Evolutionary conservation across 805 yeast genomes (phyloP), one percentile per base, ranked within the genome.

Genomic region (Candida sphagnicola): DNA sequence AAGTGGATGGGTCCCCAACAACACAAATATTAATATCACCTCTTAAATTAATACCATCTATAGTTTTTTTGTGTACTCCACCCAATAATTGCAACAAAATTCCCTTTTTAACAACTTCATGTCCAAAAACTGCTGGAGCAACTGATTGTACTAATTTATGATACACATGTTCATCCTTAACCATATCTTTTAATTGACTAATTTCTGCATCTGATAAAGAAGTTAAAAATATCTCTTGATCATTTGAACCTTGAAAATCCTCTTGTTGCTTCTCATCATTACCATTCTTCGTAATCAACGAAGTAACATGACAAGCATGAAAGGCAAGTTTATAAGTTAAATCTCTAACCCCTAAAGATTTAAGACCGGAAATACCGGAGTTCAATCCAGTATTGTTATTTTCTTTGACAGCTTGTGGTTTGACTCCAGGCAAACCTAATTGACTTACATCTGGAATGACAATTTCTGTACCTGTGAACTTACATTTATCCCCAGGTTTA

Each of bases 1-100:
- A 87, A 8, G 98, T 91, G 2, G 97, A 89, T 3, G 99, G 99
- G 60, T 91, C 99, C 35, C 99, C 99, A 37, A 91, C 98, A 47
- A 91, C 75, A 70, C 99, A 91, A 31, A 91, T 83, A 58, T 91
- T 91, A 55, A 91, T 91, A 59, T 91, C 99, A 50, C 99, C 99
- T 72, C 99, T 81, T 46, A 91, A 72, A 51, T 89, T 83, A 50
- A 91, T 91, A 18, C 98, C 98, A 59, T 91, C 99, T 12, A 87
- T 78, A 0, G 99, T 91, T 40, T 77, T 72, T 60, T 91, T 91
- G 64, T 91, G 99, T 33, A 91, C 97, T 56, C 99, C 99, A 35
- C 97, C 95, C 49, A 91, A 70, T 54, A 91, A 67, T 65, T 91
- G 98, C 38, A 91, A 67, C 31, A 91, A 66, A 16, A 93, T 73